Conservation (phyloP, 2,329 filamentous ascomycete species). For the Myriosclerotinia scirpicola region DNA sequence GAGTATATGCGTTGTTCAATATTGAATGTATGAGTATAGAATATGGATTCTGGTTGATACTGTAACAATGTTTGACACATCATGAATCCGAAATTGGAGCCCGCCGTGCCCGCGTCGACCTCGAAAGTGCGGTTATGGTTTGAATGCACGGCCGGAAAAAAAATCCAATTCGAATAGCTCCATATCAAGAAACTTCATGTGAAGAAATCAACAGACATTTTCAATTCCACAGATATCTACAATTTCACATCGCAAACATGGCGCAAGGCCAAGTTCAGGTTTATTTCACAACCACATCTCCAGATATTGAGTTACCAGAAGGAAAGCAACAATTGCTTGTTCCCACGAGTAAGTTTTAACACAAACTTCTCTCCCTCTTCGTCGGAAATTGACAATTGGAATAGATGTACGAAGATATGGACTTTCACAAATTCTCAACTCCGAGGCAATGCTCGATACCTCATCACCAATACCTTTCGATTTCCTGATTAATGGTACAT, state of each 20-base stretch:
- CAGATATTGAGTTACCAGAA: conserved; percentile 62
- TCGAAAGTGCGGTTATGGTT: conserved; percentile 11
- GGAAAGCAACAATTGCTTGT: conserved; percentile 62
- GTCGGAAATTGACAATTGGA: not conserved
- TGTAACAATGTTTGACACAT: not conserved
- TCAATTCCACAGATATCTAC: not conserved
- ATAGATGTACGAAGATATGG: conserved; percentile 68
- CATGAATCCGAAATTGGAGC: not conserved
- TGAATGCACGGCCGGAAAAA: conserved; percentile 23
- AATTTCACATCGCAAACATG: conserved; percentile 15
- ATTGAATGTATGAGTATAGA: not conserved
- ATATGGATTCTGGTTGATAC: not conserved
- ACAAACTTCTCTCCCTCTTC: not conserved
- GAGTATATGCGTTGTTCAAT: not conserved
- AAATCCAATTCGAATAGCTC: conserved; percentile 20
- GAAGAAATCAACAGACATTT: conserved; percentile 1
- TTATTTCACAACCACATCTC: conserved; percentile 63
- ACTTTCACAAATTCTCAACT: conserved; percentile 69
- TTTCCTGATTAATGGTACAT: conserved; percentile 92
- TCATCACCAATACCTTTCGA: conserved; percentile 75
- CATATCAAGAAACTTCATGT: conserved; percentile 17
- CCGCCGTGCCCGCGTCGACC: no score
- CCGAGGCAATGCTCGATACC: conserved; percentile 68
- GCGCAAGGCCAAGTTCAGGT: conserved; percentile 61
- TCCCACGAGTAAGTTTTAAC: conserved; percentile 51